phyloP scores from a whole-genome alignment of 371 early-diverging fungal genomes.

The Dentiscutata heterogama region DNA sequence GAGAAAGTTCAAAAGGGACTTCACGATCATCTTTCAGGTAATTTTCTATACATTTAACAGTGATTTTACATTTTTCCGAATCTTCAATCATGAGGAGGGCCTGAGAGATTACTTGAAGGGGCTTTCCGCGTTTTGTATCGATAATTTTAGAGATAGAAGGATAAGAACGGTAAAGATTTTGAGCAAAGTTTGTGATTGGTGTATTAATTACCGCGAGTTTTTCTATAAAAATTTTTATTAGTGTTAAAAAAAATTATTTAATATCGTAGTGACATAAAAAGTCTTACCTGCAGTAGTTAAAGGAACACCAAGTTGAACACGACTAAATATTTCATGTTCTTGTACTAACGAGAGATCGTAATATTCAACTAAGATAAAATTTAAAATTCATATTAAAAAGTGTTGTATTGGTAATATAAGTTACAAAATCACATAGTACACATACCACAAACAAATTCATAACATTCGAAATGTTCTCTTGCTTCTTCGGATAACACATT shows the following conservation, averaged over 20 bases:
- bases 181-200: conserved; percentile 36
- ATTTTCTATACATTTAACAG: conserved; percentile 8
- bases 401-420: not conserved
- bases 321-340: conserved; percentile 46
- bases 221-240: not conserved
- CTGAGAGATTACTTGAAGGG: conserved; percentile 43
- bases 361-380: conserved; percentile 40
- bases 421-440: not conserved
- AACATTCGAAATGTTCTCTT: conserved; percentile 41
- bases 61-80: not conserved
- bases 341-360: conserved; percentile 22
- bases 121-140: conserved; percentile 34
- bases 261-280: not conserved
- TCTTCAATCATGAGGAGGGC: conserved; percentile 42
- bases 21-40: conserved; percentile 28
- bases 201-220: conserved; percentile 35
- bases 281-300: conserved; percentile 44
- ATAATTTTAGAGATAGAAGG: conserved; percentile 34
- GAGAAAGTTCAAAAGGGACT: conserved; percentile 7
- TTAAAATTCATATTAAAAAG: too few species aligned
- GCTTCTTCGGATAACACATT: conserved; percentile 14
- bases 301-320: conserved; percentile 44
- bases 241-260: too few species aligned
- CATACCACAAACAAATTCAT: conserved; percentile 45
- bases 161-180: conserved; percentile 16